Evolutionary conservation across 2,329 filamentous ascomycete species (phyloP).

Genomic region (Neurospora sp.): DNA sequence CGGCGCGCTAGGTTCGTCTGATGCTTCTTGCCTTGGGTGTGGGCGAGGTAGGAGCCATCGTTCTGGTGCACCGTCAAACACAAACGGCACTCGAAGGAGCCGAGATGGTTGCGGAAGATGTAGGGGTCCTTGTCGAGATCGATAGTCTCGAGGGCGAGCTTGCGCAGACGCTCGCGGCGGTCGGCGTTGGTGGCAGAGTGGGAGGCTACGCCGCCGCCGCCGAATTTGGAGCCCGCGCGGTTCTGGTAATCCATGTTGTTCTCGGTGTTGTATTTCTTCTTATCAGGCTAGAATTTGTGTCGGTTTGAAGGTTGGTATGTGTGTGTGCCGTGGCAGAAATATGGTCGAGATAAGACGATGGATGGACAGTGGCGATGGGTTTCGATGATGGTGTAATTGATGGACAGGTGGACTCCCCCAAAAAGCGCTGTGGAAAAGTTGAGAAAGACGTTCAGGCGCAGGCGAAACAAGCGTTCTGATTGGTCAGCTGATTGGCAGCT

Average conservation of each 20-base stretch:
- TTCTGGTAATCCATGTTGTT: slow-evolving; percentile 66
- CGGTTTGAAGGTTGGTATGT: background rate
- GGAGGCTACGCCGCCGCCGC: slow-evolving; percentile 92
- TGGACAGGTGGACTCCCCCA: background rate
- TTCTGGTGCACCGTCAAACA: slow-evolving; percentile 98
- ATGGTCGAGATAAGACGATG: background rate
- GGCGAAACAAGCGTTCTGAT: background rate
- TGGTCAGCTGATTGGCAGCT: background rate
- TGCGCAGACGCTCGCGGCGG: slow-evolving; percentile 91
- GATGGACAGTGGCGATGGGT: background rate
- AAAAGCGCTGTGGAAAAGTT: background rate
- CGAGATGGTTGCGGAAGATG: slow-evolving; percentile 99
- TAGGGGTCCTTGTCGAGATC: slow-evolving; percentile 99
- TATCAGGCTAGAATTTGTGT: background rate
- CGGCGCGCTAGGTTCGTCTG: slow-evolving; percentile 95
- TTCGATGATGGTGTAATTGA: background rate
- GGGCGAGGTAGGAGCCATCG: slow-evolving; percentile 95
- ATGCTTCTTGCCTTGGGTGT: slow-evolving; percentile 97
- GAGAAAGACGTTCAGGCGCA: background rate
- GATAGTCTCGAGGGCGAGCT: slow-evolving; percentile 96
- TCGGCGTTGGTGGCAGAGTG: slow-evolving; percentile 91
- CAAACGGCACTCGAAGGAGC: slow-evolving; percentile 93
- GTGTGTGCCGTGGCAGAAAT: background rate
- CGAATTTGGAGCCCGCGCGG: slow-evolving; percentile 93
- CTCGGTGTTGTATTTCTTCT: background rate